A percentile compares a stretch with the other conserved stretches of the same genome.
Evolutionary conservation across 1,139 yeast species (phyloP).

Genomic region (Zygosaccharomyces sapae): DNA sequence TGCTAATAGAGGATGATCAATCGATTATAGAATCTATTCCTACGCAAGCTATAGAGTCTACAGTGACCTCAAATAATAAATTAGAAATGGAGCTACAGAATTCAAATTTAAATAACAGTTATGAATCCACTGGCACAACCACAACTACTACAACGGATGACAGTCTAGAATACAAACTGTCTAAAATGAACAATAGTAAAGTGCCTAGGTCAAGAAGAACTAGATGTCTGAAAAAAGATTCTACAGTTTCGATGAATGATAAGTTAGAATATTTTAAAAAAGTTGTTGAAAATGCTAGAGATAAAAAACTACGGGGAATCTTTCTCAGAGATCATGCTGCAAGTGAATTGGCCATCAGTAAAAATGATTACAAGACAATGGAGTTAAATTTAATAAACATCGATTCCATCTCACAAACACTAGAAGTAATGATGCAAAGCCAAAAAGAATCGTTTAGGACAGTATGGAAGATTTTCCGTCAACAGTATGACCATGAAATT

Average conservation of each 20-base stretch:
- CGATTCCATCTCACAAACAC: slow-evolving; percentile 6
- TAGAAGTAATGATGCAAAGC: slow-evolving; percentile 3
- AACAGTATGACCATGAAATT: slow-evolving; percentile 10
- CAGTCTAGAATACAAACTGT: not conserved
- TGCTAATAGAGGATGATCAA: not conserved
- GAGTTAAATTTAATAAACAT: slow-evolving; percentile 12
- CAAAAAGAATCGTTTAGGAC: slow-evolving; percentile 11
- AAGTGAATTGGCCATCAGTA: slow-evolving; percentile 10
- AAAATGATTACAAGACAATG: slow-evolving; percentile 8
- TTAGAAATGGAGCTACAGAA: not conserved
- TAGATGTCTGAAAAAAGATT: slow-evolving; percentile 14
- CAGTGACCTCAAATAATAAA: not conserved
- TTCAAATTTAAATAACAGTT: not conserved
- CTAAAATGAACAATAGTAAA: slow-evolving; percentile 1
- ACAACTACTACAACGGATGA: not conserved
- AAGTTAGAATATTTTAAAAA: slow-evolving; percentile 10
- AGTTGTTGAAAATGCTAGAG: slow-evolving; percentile 10
- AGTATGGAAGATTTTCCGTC: slow-evolving; percentile 12
- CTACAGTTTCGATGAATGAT: slow-evolving; percentile 11
- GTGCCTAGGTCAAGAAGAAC: slow-evolving; percentile 8
- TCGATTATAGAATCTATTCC: not conserved
- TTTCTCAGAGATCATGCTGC: slow-evolving; percentile 17
- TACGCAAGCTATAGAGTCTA: not conserved
- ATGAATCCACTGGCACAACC: not conserved
- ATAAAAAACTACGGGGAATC: slow-evolving; percentile 10